These are phyloP conservation scores for Phytophthora brassicae DNA, from an alignment of 352 stramenopile species.

Conservation along the genomic window DNA sequence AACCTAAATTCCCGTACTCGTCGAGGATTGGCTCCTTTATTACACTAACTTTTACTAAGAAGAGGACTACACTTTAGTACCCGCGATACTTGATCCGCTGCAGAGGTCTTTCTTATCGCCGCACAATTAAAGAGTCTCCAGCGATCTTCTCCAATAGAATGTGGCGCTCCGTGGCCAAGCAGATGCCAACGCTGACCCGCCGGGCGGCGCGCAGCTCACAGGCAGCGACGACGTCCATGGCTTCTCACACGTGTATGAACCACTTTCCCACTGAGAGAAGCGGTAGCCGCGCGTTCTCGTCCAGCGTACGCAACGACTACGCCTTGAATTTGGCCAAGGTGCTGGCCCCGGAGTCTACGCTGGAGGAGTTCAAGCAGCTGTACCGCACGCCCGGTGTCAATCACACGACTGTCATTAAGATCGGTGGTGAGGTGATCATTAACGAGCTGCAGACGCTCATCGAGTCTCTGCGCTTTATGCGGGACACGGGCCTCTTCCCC, in stretches of 20 bases:
- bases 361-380: constrained; percentile 70
- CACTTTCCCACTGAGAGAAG: neutral
- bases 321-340: constrained; percentile 61
- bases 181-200: constrained; percentile 24
- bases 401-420: constrained; percentile 88
- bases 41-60: neutral
- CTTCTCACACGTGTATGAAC: neutral
- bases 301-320: constrained; percentile 26
- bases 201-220: constrained; percentile 20
- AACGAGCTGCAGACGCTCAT: constrained; percentile 86
- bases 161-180: constrained; percentile 35
- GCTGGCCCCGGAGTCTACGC: constrained; percentile 52
- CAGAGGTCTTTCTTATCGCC: no score
- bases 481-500: constrained; percentile 80
- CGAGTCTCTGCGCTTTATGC: constrained; percentile 81
- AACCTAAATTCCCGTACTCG: neutral
- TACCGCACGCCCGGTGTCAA: constrained; percentile 73
- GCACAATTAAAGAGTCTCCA: constrained; percentile 11
- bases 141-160: constrained; percentile 29
- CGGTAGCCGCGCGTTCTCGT: constrained; percentile 20
- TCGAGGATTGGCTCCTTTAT: neutral
- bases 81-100: no score
- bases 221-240: neutral
- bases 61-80: no score
- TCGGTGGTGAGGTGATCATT: constrained; percentile 88